Evolutionary conservation across 2,329 filamentous ascomycete genomes (phyloP), one percentile per base, ranked within the genome.

Genomic region (Lecanicillium sp.): DNA sequence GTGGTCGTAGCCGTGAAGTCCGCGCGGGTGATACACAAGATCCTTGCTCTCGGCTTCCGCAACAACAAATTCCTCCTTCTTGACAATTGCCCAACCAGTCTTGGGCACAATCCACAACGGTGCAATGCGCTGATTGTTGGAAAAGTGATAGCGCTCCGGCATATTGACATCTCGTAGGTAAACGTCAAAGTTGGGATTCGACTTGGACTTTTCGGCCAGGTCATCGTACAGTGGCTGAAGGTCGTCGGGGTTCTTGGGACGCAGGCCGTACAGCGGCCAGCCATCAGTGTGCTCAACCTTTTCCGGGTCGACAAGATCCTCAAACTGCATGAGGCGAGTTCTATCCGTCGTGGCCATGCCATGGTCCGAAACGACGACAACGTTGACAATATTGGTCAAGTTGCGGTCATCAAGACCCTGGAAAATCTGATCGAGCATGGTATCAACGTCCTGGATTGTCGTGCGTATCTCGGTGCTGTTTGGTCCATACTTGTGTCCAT

Each of bases 281-380:
- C 92, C 92, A 49, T 98, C 92, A 18, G 79, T 83, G 55, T 92
- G 87, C 42, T 83, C 82, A 32, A 96, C 80, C 49, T 87, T 73
- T 35, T 64, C 66, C 5, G 83, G 71, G 55, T 95, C 86, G 33
- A 96, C 70, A 4, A 96, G 63, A 53, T 95, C 87, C 46, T 98
- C 92, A 3, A 96, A 69, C 60, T 96, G 92, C 18, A 96, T 73
- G 33, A 96, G 67, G 9, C 92, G 76, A 14, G 79, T 71, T 0
- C 75, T 77, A 43, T 89, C 85, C 0, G 92, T 96, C 0, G 88
- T 94, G 2, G 92, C 92, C 92, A 98, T 98, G 36, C 92, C 92
- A 56, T 98, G 92, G 56, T 98, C 92, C 1, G 88, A 95, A 3
- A 98, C 90, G n/a, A 98, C 73, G 25, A 98, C 80, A 7, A 98